Percentiles rank a stretch among this genome's conserved stretches.
These are phyloP conservation scores for Xylariaceae sp. DNA, from an alignment of 2,329 filamentous ascomycete genomes.

Conservation along the genomic window DNA sequence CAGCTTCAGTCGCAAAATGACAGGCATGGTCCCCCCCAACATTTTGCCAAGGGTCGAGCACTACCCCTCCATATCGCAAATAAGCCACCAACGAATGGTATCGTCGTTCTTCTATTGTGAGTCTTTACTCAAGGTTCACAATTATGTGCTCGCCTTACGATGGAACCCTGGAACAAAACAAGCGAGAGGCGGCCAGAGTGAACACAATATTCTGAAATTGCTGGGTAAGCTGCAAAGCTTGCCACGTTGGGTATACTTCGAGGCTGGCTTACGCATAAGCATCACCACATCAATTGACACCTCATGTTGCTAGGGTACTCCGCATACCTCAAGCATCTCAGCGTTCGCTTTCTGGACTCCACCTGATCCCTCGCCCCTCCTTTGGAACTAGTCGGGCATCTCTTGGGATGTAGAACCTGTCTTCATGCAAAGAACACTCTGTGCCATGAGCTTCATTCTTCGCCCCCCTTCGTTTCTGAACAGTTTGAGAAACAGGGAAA, in stretches of 20 bases:
- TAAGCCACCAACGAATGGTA: no score
- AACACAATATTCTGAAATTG: background rate
- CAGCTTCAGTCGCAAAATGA: slow-evolving; percentile 2
- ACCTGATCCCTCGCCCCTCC: background rate
- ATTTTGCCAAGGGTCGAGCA: no score
- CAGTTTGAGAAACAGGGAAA: slow-evolving; percentile 13
- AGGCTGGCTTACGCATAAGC: no score
- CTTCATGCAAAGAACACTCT: background rate
- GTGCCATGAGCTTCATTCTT: background rate
- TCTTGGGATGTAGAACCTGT: background rate
- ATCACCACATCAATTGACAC: no score
- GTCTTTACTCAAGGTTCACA: no score
- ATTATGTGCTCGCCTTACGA: background rate
- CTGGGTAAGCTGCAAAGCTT: no score
- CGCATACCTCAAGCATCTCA: background rate
- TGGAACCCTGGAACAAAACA: background rate
- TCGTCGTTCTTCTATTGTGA: no score
- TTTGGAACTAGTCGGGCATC: background rate
- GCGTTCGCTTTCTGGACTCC: background rate
- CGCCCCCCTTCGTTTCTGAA: slow-evolving; percentile 15
- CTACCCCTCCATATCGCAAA: no score
- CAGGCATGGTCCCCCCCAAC: slow-evolving; percentile 1
- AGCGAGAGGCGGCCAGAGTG: no score
- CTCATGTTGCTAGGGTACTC: background rate
- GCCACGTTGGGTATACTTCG: no score